Base-by-base conservation (phyloP, 2,329 filamentous ascomycete genomes). In the Phaeosphaeria sp. region DNA sequence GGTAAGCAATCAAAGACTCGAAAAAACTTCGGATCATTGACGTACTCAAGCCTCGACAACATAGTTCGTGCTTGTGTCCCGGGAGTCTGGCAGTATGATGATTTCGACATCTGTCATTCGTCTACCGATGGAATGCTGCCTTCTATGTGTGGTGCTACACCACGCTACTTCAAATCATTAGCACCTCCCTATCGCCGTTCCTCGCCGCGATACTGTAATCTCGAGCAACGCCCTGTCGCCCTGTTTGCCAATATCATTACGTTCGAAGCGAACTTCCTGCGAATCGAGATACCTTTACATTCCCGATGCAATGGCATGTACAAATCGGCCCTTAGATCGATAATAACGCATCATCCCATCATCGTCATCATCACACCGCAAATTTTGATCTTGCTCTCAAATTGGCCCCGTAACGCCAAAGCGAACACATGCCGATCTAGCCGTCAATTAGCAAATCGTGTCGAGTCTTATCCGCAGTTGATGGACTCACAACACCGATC, bases 361-460 rank as follows among this genome's bases (percentile, higher is more conserved):
- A n/a, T n/a, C n/a, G 17, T 7, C 18, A 18, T 2, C 33, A 24
- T 55, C 22, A 63, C 30, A 61, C 30, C 24, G 63, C 63, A 27
- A 66, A 66, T 48, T 65, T 68, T 4, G 61, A 66, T 27, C 58
- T 55, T 11, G 65, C 63, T 45, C 65, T 55, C 50, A 66, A 33
- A 22, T 52, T 61, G 6, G 61, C 57, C 9, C 63, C 63, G 33
- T 61, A 66, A 30, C 49, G 51, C 49, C 65, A 69, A 36, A 36
- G 47, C 9, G 59, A 27, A 44, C 54, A 60, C 61, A 69, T 67
- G 7, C 67, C 67, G 47, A 69, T 40, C 48, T 50, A 33, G 44
- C 18, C 11, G 15, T 36, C 6, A 3, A 7, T 36, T 36, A 36
- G 30, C 11, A 36, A 13, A 3, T 13, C 30, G 11, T 36, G 8